Conservation (phyloP, 306 rosid species). For the Trifolium pratense region DNA sequence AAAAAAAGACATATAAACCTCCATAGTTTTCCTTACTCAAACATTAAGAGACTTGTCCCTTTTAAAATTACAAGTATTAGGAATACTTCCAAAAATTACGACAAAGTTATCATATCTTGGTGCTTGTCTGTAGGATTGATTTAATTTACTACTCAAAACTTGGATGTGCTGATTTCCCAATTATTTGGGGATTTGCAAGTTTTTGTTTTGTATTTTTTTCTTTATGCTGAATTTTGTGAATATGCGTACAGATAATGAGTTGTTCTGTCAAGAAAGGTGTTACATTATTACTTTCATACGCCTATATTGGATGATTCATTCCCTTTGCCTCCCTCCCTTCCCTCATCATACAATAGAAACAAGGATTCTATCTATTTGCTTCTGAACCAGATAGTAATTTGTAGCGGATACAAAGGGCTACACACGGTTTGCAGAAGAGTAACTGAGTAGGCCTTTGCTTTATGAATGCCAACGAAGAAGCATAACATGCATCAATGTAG, state of each 20-base stretch:
- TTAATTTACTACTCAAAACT: conserved; percentile 8
- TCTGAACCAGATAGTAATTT: no score
- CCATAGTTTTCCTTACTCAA: not conserved
- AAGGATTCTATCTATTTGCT: conserved; percentile 50
- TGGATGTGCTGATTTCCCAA: no score
- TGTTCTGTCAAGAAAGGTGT: not conserved
- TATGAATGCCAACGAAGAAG: no score
- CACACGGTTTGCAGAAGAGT: no score
- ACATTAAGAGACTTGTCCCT: not conserved
- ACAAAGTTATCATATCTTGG: conserved; percentile 24
- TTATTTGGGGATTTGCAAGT: no score
- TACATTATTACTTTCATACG: not conserved
- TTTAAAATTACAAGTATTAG: not conserved
- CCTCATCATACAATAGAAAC: not conserved
- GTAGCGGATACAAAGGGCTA: no score
- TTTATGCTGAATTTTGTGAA: no score
- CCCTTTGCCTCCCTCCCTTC: not conserved
- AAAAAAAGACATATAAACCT: not conserved
- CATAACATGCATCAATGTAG: no score
- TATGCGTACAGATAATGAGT: not conserved
- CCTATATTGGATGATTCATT: not conserved
- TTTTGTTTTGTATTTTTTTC: no score
- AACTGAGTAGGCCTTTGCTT: no score
- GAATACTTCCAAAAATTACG: not conserved
- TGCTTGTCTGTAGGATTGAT: conserved; percentile 20